phyloP scores from a whole-genome alignment of 352 stramenopile species.

The Phytophthora europaea region DNA sequence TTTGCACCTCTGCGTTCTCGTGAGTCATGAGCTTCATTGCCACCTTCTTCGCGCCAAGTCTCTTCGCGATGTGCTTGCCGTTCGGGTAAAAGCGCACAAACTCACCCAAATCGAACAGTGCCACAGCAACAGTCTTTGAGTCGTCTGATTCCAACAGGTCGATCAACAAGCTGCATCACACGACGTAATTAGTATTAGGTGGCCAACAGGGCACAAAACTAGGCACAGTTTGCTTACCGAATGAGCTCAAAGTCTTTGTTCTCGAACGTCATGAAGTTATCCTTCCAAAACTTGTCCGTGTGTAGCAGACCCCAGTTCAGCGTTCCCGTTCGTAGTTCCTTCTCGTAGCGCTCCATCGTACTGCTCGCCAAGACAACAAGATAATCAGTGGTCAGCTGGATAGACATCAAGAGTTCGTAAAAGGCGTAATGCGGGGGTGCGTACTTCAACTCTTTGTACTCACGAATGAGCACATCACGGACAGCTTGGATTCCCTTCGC shows the following conservation, averaged over 20 bases:
- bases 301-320: constrained; percentile 97
- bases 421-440: constrained; percentile 13
- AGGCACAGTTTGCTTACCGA: constrained; percentile 51
- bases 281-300: constrained; percentile 99
- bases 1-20: constrained; percentile 96
- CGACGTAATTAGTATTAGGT: constrained; percentile 2
- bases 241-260: constrained; percentile 96
- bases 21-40: constrained; percentile 98
- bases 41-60: constrained; percentile 96
- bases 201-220: background rate
- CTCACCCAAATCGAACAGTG: constrained; percentile 98
- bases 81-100: constrained; percentile 99
- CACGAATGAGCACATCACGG: constrained; percentile 83
- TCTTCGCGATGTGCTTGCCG: constrained; percentile 96
- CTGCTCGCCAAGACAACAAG: constrained; percentile 39
- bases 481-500: constrained; percentile 81
- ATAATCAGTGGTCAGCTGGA: background rate
- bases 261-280: constrained; percentile 98
- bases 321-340: constrained; percentile 95
- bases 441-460: constrained; percentile 92
- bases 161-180: constrained; percentile 89
- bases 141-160: constrained; percentile 94
- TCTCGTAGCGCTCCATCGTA: constrained; percentile 97
- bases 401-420: background rate
- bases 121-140: constrained; percentile 95